Base-by-base conservation (phyloP, 345 rosid species). In the Euphorbia tirucalli region DNA sequence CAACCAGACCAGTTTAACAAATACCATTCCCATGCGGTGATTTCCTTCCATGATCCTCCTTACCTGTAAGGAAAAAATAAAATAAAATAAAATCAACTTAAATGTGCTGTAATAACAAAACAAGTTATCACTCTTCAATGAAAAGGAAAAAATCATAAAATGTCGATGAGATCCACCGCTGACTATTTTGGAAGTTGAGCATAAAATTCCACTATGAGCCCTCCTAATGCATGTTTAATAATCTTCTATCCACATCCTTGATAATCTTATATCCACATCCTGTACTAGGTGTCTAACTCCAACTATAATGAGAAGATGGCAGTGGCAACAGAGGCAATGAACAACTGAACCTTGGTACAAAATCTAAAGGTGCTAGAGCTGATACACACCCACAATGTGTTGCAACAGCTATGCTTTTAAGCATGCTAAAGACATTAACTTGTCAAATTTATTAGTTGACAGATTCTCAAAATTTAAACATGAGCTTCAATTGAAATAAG, bases 1-100 rank as follows among this genome's bases (percentile, higher is more conserved):
- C 60, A n/a, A n/a, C n/a, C n/a, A 37, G 61, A 41, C 72, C 65
- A 64, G 10, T 30, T 56, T 61, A 75, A 69, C 57, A 44, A 52
- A 44, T 68, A 95, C 99, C 99, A 95, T 92, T 87, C 99, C 99
- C 96, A 95, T 92, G 59, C 97, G 89, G 71, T 81, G 96, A 79
- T 90, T 90, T 64, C 99, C 99, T 78, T 95, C 95, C 99, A 95
- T 90, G 85, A 89, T 86, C 78, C 99, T 90, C 84, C 99, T 89
- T 60, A 92, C 93, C 97, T 89, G 71, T 77, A 67, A 63, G 11
- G 31, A 66, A 61, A 1, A 61, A 19, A n/a, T n/a, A 11, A 70
- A 13, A 13, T 61, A 37, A 69, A 6, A 64, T 59, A 55, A 46
- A 11, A 41, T 18, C 60, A 11, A 57, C 7, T 11, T 55, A 31